These are phyloP conservation scores for Arabidopsis arenosa DNA, from an alignment of 345 rosid genomes.

Conservation along the genomic window DNA sequence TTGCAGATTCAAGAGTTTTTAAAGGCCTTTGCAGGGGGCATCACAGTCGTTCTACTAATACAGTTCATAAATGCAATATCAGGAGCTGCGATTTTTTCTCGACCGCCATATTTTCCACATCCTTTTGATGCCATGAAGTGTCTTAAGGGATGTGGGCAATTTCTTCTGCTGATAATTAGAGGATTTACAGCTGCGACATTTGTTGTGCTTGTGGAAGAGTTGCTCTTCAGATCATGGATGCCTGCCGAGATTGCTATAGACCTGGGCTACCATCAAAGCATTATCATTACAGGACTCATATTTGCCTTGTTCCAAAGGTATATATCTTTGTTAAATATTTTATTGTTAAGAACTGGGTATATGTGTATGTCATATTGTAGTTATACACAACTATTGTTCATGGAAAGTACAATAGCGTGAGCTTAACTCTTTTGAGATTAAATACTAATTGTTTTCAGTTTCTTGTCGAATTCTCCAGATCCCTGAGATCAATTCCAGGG, in stretches of 20 bases:
- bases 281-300: conserved; percentile 74
- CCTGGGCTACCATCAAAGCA: conserved; percentile 74
- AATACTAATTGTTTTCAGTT: conserved; percentile 16
- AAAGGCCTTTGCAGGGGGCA: conserved; percentile 72
- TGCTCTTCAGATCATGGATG: conserved; percentile 89
- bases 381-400: background rate
- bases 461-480: conserved; percentile 54
- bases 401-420: background rate
- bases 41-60: conserved; percentile 61
- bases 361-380: background rate
- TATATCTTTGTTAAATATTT: conserved; percentile 37
- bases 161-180: conserved; percentile 54
- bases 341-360: background rate
- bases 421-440: background rate
- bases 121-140: conserved; percentile 52
- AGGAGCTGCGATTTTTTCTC: conserved; percentile 65
- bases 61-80: conserved; percentile 63
- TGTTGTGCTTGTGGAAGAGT: conserved; percentile 78
- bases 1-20: conserved; percentile 65
- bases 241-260: conserved; percentile 80
- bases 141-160: conserved; percentile 54
- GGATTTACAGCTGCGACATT: conserved; percentile 70
- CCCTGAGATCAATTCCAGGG: conserved; percentile 71
- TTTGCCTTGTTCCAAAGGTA: conserved; percentile 86
- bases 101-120: conserved; percentile 64